phyloP scores from a whole-genome alignment of 1,284 basidiomycete species.

The Inonotus hispidus region DNA sequence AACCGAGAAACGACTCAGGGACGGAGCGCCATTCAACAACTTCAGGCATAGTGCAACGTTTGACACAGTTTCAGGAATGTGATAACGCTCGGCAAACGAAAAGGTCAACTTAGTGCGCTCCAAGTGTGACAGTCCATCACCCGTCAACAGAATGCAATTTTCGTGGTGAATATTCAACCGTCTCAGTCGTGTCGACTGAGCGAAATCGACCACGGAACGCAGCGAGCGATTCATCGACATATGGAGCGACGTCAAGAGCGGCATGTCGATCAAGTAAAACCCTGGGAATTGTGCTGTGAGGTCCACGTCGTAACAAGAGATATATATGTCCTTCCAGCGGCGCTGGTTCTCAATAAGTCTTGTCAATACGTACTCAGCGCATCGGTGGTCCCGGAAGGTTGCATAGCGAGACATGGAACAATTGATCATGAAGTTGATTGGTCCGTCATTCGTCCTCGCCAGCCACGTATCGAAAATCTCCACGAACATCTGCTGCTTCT shows the following conservation, averaged over 20 bases:
- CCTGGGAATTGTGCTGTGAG: not conserved
- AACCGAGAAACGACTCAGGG: not conserved
- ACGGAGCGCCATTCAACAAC: not conserved
- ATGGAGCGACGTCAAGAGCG: not conserved
- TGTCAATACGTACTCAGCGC: not conserved
- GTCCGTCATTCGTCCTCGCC: not conserved
- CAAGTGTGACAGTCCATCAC: not conserved
- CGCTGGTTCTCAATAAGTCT: not conserved
- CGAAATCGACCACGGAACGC: not conserved
- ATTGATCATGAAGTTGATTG: not conserved
- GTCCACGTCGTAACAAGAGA: not conserved
- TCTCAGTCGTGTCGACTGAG: not conserved
- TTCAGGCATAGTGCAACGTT: no score
- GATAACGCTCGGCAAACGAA: no score
- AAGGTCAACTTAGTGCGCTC: not conserved
- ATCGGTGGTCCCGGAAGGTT: not conserved
- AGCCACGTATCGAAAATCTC: not conserved
- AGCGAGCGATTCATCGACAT: not conserved
- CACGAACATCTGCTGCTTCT: not conserved
- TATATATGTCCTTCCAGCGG: not conserved
- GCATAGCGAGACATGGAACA: not conserved
- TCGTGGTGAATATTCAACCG: not conserved
- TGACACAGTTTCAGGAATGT: no score
- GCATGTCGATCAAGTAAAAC: not conserved
- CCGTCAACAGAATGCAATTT: not conserved